Conservation (phyloP, 2,329 filamentous ascomycete genomes). For the Sporothrix curviconia region DNA sequence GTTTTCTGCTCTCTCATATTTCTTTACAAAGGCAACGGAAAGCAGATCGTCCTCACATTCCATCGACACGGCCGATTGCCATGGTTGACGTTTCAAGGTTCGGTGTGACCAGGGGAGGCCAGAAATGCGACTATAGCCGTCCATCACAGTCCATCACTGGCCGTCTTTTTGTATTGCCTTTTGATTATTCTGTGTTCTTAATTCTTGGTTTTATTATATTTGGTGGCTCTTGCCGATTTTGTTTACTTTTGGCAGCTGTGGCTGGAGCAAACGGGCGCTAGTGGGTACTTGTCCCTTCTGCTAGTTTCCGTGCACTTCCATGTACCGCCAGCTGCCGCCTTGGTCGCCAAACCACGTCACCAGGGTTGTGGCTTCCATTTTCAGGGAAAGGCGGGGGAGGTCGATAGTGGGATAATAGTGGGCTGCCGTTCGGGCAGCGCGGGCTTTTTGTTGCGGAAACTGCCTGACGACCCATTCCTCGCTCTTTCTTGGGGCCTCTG, state of each 20-base stretch:
- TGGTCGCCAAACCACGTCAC: constrained; percentile 9
- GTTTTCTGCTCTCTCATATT: background rate
- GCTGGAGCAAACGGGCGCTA: constrained; percentile 10
- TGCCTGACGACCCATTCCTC: constrained; percentile 15
- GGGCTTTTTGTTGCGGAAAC: background rate
- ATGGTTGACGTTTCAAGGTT: background rate
- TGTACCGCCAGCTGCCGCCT: background rate
- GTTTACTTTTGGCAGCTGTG: constrained; percentile 11
- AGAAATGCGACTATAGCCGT: background rate
- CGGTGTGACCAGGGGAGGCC: background rate
- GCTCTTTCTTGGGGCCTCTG: background rate
- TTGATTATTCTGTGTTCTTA: too few species aligned
- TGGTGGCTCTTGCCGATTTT: too few species aligned
- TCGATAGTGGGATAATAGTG: background rate
- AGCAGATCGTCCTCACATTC: background rate
- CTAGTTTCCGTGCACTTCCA: background rate
- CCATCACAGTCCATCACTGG: too few species aligned
- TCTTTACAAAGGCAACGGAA: background rate
- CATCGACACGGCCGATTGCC: background rate
- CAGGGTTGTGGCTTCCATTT: constrained; percentile 7
- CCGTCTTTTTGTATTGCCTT: too few species aligned
- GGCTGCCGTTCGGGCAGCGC: background rate
- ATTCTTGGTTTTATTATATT: background rate
- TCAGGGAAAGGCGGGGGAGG: background rate
- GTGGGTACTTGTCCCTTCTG: background rate